These are phyloP conservation scores for Sphaerobolus stellatus DNA, from an alignment of 1,284 basidiomycete genomes.

Conservation along the genomic window DNA sequence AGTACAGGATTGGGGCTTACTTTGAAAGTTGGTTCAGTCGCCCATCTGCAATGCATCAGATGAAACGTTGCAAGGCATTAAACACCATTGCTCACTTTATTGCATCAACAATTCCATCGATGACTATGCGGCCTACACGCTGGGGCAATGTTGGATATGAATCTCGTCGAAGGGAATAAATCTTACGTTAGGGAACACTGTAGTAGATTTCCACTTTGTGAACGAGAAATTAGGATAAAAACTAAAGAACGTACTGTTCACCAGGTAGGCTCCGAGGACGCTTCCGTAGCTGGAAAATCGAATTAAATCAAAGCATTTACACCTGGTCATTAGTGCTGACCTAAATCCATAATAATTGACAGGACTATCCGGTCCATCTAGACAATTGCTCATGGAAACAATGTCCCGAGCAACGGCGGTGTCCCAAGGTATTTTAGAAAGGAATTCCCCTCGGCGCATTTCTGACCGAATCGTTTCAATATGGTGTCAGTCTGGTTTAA, in stretches of 20 bases:
- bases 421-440: conserved; percentile 16
- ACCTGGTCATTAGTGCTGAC: conserved; percentile 10
- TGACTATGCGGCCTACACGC: conserved; percentile 3
- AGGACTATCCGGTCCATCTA: conserved; percentile 11
- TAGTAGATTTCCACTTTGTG: neutral
- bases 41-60: neutral
- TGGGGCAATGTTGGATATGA: too few species aligned
- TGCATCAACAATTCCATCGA: conserved; percentile 6
- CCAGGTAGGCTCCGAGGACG: conserved; percentile 14
- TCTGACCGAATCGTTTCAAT: neutral
- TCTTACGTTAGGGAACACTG: conserved; percentile 8
- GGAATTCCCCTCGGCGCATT: conserved; percentile 7
- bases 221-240: neutral
- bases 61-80: neutral
- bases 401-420: conserved; percentile 14
- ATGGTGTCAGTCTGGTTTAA: neutral
- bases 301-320: neutral
- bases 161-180: neutral
- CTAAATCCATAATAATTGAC: conserved; percentile 19
- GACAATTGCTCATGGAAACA: conserved; percentile 12
- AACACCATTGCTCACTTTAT: neutral
- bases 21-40: conserved; percentile 1
- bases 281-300: conserved; percentile 16
- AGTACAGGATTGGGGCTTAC: too few species aligned
- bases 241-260: conserved; percentile 10